Evolutionary conservation across 2,329 filamentous ascomycete species (phyloP).

Genomic region (Cladosporium halotolerans): DNA sequence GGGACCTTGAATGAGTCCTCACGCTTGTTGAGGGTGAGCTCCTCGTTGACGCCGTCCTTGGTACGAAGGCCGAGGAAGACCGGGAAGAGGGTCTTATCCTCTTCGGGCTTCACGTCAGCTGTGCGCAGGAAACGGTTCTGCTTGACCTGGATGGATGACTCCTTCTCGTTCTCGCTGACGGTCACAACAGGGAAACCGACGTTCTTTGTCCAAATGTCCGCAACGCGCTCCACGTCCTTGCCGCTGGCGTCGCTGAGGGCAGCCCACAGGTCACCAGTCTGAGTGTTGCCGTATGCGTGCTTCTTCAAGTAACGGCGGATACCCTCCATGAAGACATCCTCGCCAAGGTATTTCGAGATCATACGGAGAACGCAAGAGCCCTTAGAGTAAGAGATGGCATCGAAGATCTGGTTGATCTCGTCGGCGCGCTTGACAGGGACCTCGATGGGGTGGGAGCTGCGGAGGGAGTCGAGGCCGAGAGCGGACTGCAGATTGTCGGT

Average conservation of each 20-base stretch:
- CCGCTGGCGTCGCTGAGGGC: constrained; percentile 82
- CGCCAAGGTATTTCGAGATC: constrained; percentile 92
- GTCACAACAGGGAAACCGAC: constrained; percentile 88
- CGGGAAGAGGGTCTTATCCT: constrained; percentile 81
- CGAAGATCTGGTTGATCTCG: constrained; percentile 97
- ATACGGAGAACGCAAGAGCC: constrained; percentile 93
- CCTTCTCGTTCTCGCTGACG: constrained; percentile 67
- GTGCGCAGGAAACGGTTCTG: constrained; percentile 94
- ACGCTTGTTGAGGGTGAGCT: constrained; percentile 63
- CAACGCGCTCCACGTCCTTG: constrained; percentile 82
- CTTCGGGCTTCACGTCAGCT: constrained; percentile 86
- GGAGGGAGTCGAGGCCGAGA: constrained; percentile 77
- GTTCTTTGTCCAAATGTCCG: constrained; percentile 96
- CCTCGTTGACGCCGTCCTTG: constrained; percentile 74
- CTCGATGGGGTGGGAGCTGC: constrained; percentile 94
- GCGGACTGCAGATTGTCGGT: constrained; percentile 87
- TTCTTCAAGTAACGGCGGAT: constrained; percentile 88
- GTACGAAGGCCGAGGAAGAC: constrained; percentile 83
- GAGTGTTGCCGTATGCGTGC: constrained; percentile 92
- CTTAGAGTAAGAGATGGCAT: constrained; percentile 95
- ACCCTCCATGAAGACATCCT: constrained; percentile 88
- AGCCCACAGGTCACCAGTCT: constrained; percentile 85
- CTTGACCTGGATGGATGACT: constrained; percentile 74
- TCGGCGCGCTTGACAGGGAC: constrained; percentile 92
- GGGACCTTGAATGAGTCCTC: constrained; percentile 73